Evolutionary conservation across 306 rosid species (phyloP).

Genomic region (Cicer chorassanicum): DNA sequence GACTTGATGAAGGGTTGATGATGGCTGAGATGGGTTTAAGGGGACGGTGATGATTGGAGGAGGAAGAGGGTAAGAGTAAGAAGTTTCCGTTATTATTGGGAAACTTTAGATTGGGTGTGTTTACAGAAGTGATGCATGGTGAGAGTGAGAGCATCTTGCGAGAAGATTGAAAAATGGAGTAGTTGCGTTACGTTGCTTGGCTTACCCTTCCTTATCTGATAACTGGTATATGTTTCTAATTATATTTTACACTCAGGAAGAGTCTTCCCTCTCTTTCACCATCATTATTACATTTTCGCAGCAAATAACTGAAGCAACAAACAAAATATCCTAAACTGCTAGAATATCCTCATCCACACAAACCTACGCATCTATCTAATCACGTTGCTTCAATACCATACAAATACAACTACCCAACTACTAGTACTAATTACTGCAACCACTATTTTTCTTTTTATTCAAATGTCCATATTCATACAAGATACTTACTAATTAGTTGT

Average conservation of each 20-base stretch:
- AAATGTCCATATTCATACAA: too few relatives aligned
- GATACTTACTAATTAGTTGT: too few relatives aligned
- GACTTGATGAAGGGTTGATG: constrained; percentile 12
- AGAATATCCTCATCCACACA: neutral
- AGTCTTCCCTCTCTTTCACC: neutral
- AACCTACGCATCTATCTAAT: neutral
- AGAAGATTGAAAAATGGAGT: neutral
- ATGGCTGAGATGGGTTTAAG: constrained; percentile 31
- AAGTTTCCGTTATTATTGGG: neutral
- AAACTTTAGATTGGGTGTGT: constrained; percentile 13
- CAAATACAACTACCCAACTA: too few relatives aligned
- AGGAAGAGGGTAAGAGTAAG: neutral
- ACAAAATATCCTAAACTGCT: neutral
- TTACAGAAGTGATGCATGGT: neutral
- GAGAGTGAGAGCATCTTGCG: constrained; percentile 29
- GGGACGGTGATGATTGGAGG: neutral
- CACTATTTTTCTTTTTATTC: too few relatives aligned
- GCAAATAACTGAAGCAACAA: neutral
- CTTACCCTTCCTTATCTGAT: neutral
- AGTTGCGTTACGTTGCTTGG: neutral
- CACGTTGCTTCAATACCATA: neutral
- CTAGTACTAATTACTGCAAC: too few relatives aligned
- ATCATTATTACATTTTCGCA: neutral
- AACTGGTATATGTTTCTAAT: neutral
- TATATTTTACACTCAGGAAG: neutral